Percentiles rank a stretch among this genome's conserved stretches.
Conservation (phyloP, 2,329 filamentous ascomycete genomes). For the Ophiognomonia clavigignenti-juglandacearum region DNA sequence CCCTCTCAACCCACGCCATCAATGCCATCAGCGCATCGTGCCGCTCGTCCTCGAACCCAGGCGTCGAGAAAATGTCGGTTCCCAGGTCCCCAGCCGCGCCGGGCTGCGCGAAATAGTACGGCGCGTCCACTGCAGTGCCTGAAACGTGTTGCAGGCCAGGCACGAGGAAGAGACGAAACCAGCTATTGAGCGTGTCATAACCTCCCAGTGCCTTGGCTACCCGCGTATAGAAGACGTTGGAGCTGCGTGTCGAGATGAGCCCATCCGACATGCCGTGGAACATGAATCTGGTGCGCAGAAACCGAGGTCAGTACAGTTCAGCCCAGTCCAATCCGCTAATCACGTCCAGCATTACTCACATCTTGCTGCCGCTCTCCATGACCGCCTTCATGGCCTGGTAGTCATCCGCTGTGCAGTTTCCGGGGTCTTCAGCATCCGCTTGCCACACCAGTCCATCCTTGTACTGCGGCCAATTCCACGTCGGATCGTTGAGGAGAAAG, state of each 20-base stretch:
- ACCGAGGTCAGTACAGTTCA: no score
- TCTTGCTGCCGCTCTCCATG: conserved; percentile 31
- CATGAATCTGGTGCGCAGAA: conserved; percentile 21
- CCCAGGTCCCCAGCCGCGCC: conserved; percentile 23
- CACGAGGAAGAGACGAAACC: conserved; percentile 46
- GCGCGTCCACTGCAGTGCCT: conserved; percentile 25
- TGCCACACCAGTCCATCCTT: conserved; percentile 22
- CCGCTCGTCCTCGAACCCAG: conserved; percentile 29
- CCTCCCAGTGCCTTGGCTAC: conserved; percentile 31
- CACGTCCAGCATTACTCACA: conserved; percentile 16
- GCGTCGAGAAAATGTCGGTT: conserved; percentile 26
- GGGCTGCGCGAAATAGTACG: conserved; percentile 30
- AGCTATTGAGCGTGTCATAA: conserved; percentile 37
- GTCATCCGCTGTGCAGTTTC: conserved; percentile 24
- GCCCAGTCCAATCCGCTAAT: not conserved
- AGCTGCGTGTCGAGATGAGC: conserved; percentile 27
- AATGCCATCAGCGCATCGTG: conserved; percentile 25
- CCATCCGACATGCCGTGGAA: conserved; percentile 38
- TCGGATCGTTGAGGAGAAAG: conserved; percentile 24
- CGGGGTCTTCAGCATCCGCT: conserved; percentile 23
- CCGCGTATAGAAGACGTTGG: conserved; percentile 28
- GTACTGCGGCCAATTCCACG: conserved; percentile 27
- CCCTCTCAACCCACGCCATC: conserved; percentile 21
- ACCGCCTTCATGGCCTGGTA: conserved; percentile 25
- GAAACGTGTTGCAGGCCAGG: conserved; percentile 48